Percentiles rank a stretch among this genome's conserved stretches.
phyloP scores from a whole-genome alignment of 108 stramenopile species.

The Cyclotella kingstonii region DNA sequence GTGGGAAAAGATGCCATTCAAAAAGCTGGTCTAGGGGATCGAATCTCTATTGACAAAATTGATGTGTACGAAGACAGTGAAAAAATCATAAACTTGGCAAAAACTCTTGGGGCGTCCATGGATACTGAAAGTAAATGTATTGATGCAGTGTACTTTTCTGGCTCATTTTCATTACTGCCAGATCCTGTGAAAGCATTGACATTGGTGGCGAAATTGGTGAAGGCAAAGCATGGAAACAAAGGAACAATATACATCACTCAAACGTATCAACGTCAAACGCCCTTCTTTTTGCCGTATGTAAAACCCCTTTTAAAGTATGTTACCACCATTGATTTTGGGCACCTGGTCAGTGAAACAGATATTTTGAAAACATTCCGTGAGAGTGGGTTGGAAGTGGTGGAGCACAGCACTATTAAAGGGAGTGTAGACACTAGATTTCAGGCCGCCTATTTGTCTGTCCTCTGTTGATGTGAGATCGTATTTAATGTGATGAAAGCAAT shows the following conservation, averaged over 20 bases:
- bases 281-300: conserved; percentile 44
- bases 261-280: conserved; percentile 58
- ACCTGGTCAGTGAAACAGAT: conserved; percentile 49
- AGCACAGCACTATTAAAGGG: conserved; percentile 48
- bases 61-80: conserved; percentile 44
- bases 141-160: conserved; percentile 71
- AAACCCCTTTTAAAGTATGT: conserved; percentile 63
- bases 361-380: conserved; percentile 41
- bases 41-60: conserved; percentile 39
- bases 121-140: conserved; percentile 25
- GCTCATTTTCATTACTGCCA: conserved; percentile 64
- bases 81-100: conserved; percentile 23
- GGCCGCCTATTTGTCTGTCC: conserved; percentile 57
- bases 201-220: conserved; percentile 33
- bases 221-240: conserved; percentile 6
- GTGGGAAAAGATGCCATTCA: conserved; percentile 43
- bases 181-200: conserved; percentile 55
- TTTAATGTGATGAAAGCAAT: no score
- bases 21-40: conserved; percentile 22
- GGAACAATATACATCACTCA: conserved; percentile 65
- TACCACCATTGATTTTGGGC: conserved; percentile 76
- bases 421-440: conserved; percentile 57
- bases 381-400: conserved; percentile 37
- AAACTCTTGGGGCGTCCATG: conserved; percentile 2
- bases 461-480: no score